Base-by-base conservation (phyloP, 495 filamentous ascomycete genomes). In the Aspergillus diversus region DNA sequence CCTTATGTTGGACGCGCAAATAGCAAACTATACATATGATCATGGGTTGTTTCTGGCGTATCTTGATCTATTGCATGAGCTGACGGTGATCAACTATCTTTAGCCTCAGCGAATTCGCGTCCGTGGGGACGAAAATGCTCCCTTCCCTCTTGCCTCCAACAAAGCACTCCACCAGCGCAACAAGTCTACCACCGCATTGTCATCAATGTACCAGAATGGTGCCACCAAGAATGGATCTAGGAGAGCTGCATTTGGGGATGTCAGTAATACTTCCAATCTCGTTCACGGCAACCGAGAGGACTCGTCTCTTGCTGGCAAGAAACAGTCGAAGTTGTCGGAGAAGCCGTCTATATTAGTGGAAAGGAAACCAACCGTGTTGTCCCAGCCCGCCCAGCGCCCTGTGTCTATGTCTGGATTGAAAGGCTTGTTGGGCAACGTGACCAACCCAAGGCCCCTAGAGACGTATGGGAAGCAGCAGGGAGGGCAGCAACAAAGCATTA, bases 61-160 rank as follows among this genome's bases (percentile, higher is more conserved):
- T 33, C 55, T 60, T 46, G 55, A 31, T 46, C 13, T 12, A 32
- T 15, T 12, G 12, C 17, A 34, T 46, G 17, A 51, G 33, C n/a
- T 39, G 42, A 60, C 50, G 68, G 61, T 56, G 6, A n/a, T 4
- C 9, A 54, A 34, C 50, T 16, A 52, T 57, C 11, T 64, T 55
- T 73, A 96, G 92, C 92, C 93, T 57, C 90, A 90, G 72, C 86
- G 93, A 72, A 73, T 89, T 68, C 85, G 85, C 71, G 80, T 86
- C 63, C 81, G 82, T 67, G 83, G 87, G 67, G 91, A 92, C 79
- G 95, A 98, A 76, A 93, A 94, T 73, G 80, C 80, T 27, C 80
- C 86, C 17, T 74, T 84, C 51, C 67, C 77, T 27, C 60, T 77
- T n/a, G 71, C 77, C 15, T 63, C 79, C 51, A 81, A 82, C 64